Evolutionary conservation across 2,329 filamentous ascomycete genomes (phyloP).

Genomic region (Diaporthe citriasiana): DNA sequence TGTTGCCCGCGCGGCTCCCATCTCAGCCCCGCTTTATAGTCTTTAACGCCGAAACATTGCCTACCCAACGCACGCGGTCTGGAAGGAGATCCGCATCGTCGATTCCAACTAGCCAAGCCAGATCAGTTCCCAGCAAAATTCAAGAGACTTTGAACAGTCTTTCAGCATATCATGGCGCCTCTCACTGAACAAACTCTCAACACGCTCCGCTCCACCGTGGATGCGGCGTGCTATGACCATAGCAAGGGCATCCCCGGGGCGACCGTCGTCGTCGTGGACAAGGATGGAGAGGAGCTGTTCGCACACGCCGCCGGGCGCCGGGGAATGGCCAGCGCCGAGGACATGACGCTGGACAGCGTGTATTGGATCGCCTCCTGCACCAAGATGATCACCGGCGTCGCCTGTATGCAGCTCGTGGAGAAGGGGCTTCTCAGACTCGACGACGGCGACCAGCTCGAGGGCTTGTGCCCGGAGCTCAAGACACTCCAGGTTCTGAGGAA

Average conservation of each 20-base stretch:
- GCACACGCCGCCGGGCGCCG: slow-evolving; percentile 63
- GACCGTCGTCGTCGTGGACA: slow-evolving; percentile 62
- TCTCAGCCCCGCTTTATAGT: slow-evolving; percentile 27
- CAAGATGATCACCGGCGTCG: slow-evolving; percentile 67
- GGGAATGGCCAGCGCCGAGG: slow-evolving; percentile 49
- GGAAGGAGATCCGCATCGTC: neutral
- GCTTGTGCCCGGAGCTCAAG: slow-evolving; percentile 64
- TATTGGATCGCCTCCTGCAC: slow-evolving; percentile 74
- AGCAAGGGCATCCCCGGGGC: slow-evolving; percentile 59
- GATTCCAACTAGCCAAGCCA: neutral
- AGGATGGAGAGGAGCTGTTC: slow-evolving; percentile 62
- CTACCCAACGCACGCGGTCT: neutral
- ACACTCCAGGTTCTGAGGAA: slow-evolving; percentile 59
- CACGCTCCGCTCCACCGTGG: slow-evolving; percentile 51
- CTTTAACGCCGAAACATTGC: slow-evolving; percentile 3
- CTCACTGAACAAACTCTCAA: slow-evolving; percentile 42
- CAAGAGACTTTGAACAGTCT: neutral
- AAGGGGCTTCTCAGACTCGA: slow-evolving; percentile 46
- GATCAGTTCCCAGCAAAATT: neutral
- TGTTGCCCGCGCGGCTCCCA: neutral
- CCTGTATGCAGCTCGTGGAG: slow-evolving; percentile 70
- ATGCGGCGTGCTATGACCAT: slow-evolving; percentile 54
- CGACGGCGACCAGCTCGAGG: slow-evolving; percentile 42
- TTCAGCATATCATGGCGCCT: slow-evolving; percentile 40
- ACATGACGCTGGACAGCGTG: slow-evolving; percentile 60